phyloP scores from a whole-genome alignment of 2,329 filamentous ascomycete genomes.

The Phyllosticta ampelicida region DNA sequence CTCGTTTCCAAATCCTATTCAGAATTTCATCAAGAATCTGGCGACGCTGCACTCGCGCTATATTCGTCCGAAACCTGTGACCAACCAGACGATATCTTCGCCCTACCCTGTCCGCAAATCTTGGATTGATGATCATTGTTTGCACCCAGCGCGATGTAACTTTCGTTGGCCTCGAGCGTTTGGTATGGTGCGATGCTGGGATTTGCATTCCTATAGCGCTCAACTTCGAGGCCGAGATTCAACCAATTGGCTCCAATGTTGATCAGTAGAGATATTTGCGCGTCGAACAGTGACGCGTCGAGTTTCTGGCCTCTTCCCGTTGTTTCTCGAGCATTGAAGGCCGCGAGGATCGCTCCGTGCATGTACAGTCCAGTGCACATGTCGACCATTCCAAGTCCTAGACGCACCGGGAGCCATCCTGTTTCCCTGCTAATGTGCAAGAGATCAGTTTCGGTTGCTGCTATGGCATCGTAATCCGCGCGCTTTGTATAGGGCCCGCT shows the following conservation, averaged over 20 bases:
- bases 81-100: constrained; percentile 19
- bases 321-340: constrained; percentile 13
- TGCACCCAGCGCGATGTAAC: constrained; percentile 23
- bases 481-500: constrained; percentile 32
- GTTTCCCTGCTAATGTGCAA: constrained; percentile 35
- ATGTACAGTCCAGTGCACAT: constrained; percentile 36
- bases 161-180: constrained; percentile 30
- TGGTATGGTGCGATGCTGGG: constrained; percentile 39
- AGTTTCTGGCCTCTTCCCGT: constrained; percentile 34
- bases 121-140: constrained; percentile 31
- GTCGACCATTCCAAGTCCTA: constrained; percentile 35
- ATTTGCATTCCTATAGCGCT: constrained; percentile 37
- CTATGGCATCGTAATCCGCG: constrained; percentile 38
- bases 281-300: constrained; percentile 37
- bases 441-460: constrained; percentile 33
- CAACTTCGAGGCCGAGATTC: constrained; percentile 30
- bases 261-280: constrained; percentile 31
- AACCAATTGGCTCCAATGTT: constrained; percentile 34
- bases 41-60: constrained; percentile 22
- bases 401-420: constrained; percentile 30
- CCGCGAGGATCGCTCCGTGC: constrained; percentile 36
- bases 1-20: constrained; percentile 22
- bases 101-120: constrained; percentile 14
- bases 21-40: constrained; percentile 26
- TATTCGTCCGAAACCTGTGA: constrained; percentile 20